These are phyloP conservation scores for Puccinia brachypodii DNA, from an alignment of 1,284 basidiomycete genomes.

Conservation along the genomic window DNA sequence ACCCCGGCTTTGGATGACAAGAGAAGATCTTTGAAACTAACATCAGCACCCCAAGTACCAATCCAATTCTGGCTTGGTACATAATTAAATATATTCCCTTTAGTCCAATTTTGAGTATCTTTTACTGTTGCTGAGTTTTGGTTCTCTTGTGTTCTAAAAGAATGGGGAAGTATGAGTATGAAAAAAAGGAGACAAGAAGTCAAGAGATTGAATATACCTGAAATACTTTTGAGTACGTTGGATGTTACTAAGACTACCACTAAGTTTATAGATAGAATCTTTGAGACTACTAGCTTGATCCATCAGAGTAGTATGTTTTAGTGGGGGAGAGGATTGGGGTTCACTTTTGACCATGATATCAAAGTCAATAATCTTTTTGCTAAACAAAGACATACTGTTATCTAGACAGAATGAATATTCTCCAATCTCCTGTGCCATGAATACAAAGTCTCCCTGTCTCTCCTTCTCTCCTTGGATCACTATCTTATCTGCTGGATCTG, in stretches of 20 bases:
- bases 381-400: constrained; percentile 88
- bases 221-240: constrained; percentile 82
- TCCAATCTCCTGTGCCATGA: constrained; percentile 88
- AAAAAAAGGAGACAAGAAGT: neutral
- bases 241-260: constrained; percentile 77
- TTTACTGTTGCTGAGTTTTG: constrained; percentile 76
- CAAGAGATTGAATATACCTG: neutral
- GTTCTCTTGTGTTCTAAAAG: constrained; percentile 66
- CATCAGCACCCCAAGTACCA: no score
- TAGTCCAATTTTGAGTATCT: constrained; percentile 65
- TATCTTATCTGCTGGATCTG: constrained; percentile 81
- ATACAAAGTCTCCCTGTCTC: constrained; percentile 92
- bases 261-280: constrained; percentile 87
- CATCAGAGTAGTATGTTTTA: constrained; percentile 67
- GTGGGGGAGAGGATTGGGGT: constrained; percentile 76
- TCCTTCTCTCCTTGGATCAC: constrained; percentile 82
- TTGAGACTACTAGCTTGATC: constrained; percentile 88
- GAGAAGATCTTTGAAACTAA: no score
- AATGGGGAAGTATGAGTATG: constrained; percentile 65
- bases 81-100: no score
- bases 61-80: no score
- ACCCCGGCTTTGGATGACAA: no score
- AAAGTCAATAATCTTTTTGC: constrained; percentile 89
- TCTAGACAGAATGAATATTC: constrained; percentile 99
- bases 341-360: constrained; percentile 92